These are phyloP conservation scores for Raffaelea deltoideospora DNA, from an alignment of 2,329 filamentous ascomycete species.

Conservation along the genomic window DNA sequence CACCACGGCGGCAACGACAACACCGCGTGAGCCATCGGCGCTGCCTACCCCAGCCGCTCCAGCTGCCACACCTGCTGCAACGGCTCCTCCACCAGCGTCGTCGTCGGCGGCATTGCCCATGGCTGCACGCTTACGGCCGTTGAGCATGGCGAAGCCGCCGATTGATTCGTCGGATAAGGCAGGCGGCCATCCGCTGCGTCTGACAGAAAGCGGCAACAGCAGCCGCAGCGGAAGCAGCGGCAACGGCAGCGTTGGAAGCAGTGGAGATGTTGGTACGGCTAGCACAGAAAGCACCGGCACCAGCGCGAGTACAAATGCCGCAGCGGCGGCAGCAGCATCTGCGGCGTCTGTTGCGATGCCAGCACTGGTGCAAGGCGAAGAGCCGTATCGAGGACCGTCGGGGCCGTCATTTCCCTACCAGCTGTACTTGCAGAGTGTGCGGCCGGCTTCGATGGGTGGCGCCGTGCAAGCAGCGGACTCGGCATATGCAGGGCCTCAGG, in stretches of 20 bases:
- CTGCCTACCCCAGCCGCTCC: no score
- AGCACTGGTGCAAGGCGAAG: constrained; percentile 25
- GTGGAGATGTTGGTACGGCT: no score
- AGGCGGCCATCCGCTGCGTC: no score
- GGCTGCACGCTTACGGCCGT: no score
- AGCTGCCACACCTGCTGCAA: neutral
- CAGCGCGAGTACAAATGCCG: neutral
- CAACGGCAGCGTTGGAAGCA: constrained; percentile 14
- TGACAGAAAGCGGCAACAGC: no score
- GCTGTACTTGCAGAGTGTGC: constrained; percentile 68
- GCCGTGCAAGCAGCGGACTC: constrained; percentile 30
- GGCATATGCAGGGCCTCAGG: constrained; percentile 43
- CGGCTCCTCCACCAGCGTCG: neutral
- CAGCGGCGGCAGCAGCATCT: constrained; percentile 13
- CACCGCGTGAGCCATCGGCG: no score
- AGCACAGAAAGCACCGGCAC: neutral
- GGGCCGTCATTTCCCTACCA: constrained; percentile 73
- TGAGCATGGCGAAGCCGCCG: constrained; percentile 41
- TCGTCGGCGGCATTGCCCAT: neutral
- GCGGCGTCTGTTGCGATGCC: constrained; percentile 13
- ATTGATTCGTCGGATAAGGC: no score
- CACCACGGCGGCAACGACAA: neutral
- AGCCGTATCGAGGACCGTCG: constrained; percentile 53
- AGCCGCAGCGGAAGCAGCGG: constrained; percentile 6
- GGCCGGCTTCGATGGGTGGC: no score